Percentiles rank a stretch among this genome's conserved stretches.
phyloP scores from a whole-genome alignment of 75 land plant genomes.

The Picea glauca region DNA sequence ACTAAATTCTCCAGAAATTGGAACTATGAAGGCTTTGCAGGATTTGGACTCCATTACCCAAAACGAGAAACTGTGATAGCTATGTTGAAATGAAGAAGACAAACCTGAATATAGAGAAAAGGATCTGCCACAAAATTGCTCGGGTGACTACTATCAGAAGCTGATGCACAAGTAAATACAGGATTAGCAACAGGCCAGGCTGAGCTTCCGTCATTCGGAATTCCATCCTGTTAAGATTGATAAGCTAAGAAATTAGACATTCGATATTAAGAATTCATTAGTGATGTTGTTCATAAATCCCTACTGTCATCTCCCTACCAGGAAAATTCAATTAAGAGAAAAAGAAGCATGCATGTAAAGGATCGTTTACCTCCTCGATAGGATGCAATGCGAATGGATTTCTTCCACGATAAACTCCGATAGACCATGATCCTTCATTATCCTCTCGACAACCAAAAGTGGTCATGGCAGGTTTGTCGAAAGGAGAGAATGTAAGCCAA shows the following conservation, averaged over 20 bases:
- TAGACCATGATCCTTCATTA: conserved; percentile 85
- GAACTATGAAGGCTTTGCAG: background rate
- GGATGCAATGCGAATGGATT: conserved; percentile 68
- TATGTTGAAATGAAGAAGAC: background rate
- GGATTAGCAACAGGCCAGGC: conserved; percentile 99
- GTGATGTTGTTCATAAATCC: background rate
- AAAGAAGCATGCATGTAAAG: background rate
- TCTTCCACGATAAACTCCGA: conserved; percentile 75
- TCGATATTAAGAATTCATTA: background rate
- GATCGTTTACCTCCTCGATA: conserved; percentile 51
- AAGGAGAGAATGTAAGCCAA: conserved; percentile 44
- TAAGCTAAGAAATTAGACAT: background rate
- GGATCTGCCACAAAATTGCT: conserved; percentile 98
- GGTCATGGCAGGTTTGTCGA: conserved; percentile 9
- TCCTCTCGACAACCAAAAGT: conserved; percentile 57
- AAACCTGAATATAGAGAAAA: conserved; percentile 70
- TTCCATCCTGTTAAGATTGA: conserved; percentile 41
- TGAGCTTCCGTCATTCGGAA: conserved; percentile 43
- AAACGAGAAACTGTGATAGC: background rate
- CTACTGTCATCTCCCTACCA: background rate
- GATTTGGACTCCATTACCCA: background rate
- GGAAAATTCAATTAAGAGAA: background rate
- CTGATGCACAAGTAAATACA: conserved; percentile 77
- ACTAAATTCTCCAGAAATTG: background rate
- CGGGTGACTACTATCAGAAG: conserved; percentile 53